Percentiles rank a stretch among this genome's conserved stretches.
Conservation (phyloP, 768 basidiomycete species). For the Boletus eberwhitei region DNA sequence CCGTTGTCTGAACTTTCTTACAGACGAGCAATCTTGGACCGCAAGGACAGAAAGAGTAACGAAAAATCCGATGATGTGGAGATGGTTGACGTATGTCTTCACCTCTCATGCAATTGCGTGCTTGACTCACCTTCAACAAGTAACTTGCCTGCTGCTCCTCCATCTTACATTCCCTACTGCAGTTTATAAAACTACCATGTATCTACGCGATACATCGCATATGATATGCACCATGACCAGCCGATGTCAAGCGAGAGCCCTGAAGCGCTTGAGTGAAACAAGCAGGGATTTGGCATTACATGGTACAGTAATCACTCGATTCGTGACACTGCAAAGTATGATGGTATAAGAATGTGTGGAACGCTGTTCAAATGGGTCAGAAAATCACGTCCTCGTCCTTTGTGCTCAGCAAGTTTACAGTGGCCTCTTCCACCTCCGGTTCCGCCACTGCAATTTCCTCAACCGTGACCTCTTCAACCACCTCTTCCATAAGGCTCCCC, state of each 20-base stretch:
- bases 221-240: conserved; percentile 54
- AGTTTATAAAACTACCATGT: conserved; percentile 58
- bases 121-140: conserved; percentile 18
- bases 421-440: conserved; percentile 31
- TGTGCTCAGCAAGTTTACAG: conserved; percentile 68
- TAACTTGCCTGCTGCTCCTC: conserved; percentile 15
- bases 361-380: conserved; percentile 35
- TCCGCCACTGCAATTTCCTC: conserved; percentile 5
- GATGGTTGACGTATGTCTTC: conserved; percentile 69
- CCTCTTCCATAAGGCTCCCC: conserved; percentile 9
- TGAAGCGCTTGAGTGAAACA: conserved; percentile 8
- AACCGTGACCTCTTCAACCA: conserved; percentile 30
- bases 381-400: conserved; percentile 96
- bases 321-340: neutral
- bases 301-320: conserved; percentile 8
- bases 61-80: conserved; percentile 61
- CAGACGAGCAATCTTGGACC: conserved; percentile 82
- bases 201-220: conserved; percentile 52
- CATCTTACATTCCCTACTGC: conserved; percentile 14
- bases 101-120: conserved; percentile 7
- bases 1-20: conserved; percentile 4
- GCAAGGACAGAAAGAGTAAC: conserved; percentile 77
- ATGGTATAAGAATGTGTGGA: conserved; percentile 11
- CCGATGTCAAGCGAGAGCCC: conserved; percentile 1
- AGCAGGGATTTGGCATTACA: conserved; percentile 2